Base-by-base conservation (phyloP, 1,284 basidiomycete species). In the Puccinia novopanici region DNA sequence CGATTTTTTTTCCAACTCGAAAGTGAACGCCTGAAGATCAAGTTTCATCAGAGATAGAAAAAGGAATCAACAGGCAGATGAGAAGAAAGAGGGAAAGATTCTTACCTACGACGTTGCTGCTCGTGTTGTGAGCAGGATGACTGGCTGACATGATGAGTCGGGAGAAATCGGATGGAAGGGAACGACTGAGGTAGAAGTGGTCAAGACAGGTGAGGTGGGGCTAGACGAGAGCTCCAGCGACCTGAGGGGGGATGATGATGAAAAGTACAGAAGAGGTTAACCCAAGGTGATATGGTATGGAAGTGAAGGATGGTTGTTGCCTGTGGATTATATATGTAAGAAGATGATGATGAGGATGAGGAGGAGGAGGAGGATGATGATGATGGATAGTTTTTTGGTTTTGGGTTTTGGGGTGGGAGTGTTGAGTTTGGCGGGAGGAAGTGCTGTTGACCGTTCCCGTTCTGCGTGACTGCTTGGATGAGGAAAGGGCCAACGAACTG, bases 1-100 rank as follows among this genome's bases (percentile, higher is more conserved):
- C 89, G 83, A 90, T 90, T 87, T 90, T 93, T 88, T 91, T 91
- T 85, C 92, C 92, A 63, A 93, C 92, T 75, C 92, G 89, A 87
- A 93, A 94, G 87, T 94, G 92, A 45, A 91, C 90, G 81, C 92
- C 91, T 78, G 37, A n/a, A n/a, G n/a, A n/a, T n/a, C n/a, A n/a
- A n/a, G n/a, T n/a, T n/a, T n/a, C n/a, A n/a, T n/a, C n/a, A n/a
- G n/a, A n/a, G n/a, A n/a, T n/a, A n/a, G n/a, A n/a, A n/a, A n/a
- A n/a, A n/a, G n/a, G n/a, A n/a, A 30, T 30, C 52, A 70, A 15
- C 9, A 57, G 13, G 34, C 1, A 59, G 67, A 13, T 9, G 37
- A n/a, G 1, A 13, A 40, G 37, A 24, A 40, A 27, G 75, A 68
- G 30, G 50, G 52, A 30, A 54, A 10, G n/a, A 48, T 8, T 10